These are phyloP conservation scores for Staphylotrichum tortipilum DNA, from an alignment of 495 filamentous ascomycete species.

Conservation along the genomic window DNA sequence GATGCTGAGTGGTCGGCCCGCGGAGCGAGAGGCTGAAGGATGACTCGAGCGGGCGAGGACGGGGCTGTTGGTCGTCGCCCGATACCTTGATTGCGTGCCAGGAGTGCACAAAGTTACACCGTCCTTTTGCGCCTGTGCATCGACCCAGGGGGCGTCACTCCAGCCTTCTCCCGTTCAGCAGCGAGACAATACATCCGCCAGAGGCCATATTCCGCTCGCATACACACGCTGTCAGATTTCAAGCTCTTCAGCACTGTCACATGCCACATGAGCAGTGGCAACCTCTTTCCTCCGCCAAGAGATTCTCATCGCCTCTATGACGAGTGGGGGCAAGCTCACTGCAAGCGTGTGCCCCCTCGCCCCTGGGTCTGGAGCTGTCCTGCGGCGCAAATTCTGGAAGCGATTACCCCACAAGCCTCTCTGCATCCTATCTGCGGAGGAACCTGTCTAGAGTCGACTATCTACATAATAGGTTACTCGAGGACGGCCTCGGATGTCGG, in stretches of 20 bases:
- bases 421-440: too few species aligned
- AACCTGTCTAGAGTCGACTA: too few species aligned
- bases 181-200: not conserved
- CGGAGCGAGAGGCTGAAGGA: too few species aligned
- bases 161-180: not conserved
- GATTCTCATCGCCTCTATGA: not conserved
- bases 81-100: not conserved
- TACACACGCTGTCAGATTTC: not conserved
- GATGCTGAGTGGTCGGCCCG: too few species aligned
- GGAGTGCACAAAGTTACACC: not conserved
- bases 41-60: too few species aligned
- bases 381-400: too few species aligned
- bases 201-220: not conserved
- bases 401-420: too few species aligned
- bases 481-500: not conserved
- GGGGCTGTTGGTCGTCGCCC: too few species aligned
- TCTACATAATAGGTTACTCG: not conserved
- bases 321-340: not conserved
- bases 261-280: not conserved
- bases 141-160: not conserved
- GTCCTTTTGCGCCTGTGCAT: not conserved
- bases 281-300: not conserved
- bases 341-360: not conserved
- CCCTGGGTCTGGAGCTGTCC: not conserved
- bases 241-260: not conserved